Evolutionary conservation across 495 filamentous ascomycete species (phyloP).

Genomic region (Penicillium atrosanguineum): DNA sequence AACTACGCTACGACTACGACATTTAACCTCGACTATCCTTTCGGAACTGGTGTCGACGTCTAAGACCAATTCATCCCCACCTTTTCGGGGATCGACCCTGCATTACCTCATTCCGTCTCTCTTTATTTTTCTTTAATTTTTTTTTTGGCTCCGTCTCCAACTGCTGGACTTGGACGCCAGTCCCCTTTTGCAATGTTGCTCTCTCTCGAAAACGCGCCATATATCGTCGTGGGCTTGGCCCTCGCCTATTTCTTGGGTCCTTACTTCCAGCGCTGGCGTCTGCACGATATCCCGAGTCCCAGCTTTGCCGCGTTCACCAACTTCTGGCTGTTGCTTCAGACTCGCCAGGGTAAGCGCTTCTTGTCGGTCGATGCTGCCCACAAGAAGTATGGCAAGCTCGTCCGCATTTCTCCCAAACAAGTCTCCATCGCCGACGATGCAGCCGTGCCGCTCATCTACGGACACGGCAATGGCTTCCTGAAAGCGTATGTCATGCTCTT

Average conservation of each 20-base stretch:
- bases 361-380: conserved; percentile 67
- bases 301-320: conserved; percentile 68
- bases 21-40: background rate
- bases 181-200: conserved; percentile 32
- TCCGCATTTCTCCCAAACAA: conserved; percentile 59
- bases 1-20: no score
- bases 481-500: conserved; percentile 55
- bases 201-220: conserved; percentile 56
- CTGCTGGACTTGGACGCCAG: background rate
- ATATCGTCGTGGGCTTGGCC: conserved; percentile 50
- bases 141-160: background rate
- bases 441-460: conserved; percentile 57
- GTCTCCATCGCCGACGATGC: conserved; percentile 58
- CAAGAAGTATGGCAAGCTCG: conserved; percentile 63
- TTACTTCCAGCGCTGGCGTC: conserved; percentile 62
- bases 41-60: background rate
- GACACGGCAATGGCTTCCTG: conserved; percentile 70
- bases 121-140: background rate
- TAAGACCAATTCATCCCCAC: background rate
- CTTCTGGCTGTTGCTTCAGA: conserved; percentile 72
- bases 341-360: conserved; percentile 66
- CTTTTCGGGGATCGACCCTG: background rate
- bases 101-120: conserved; percentile 4
- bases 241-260: conserved; percentile 65
- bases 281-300: conserved; percentile 66